Evolutionary conservation across 2,329 filamentous ascomycete genomes (phyloP), one percentile per base, ranked within the genome.

Genomic region (Seiridium unicorne): DNA sequence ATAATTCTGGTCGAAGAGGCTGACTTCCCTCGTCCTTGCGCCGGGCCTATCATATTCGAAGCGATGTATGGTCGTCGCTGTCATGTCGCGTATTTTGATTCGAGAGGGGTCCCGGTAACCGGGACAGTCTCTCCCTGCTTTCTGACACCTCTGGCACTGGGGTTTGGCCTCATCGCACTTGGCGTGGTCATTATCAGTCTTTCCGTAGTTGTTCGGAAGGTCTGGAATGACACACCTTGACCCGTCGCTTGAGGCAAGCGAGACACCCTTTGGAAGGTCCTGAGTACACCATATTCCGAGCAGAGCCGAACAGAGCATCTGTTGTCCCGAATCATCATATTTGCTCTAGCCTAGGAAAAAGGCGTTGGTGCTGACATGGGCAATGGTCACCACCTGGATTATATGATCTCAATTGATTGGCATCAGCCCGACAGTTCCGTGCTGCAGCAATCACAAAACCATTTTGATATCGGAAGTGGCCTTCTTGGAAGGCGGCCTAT

Each of bases 211-310:
- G 18, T 26, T 26, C 18, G 18, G 18, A 26, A 26, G 18, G 18
- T 26, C 18, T 26, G 18, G 18, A 26, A 26, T 26, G 18, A 55
- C 51, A 31, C 51, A 55, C 51, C 51, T 55, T 55, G 35, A 55
- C 51, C 7, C 51, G 51, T 8, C 51, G 51, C 51, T 55, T 55
- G 9, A 55, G 38, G 40, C 51, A 55, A 26, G 51, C 51, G n/a
- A 55, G 38, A 55, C 51, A 55, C 8, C 51, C 51, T 34, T 55
- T 55, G 51, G 51, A 55, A 31, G 51, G 51, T 31, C 51, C 51
- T 18, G 51, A 42, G 31, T 55, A 55, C 36, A 55, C 51, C 51
- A 55, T 55, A 35, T 55, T 55, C 32, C 49, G 35, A 36, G 49
- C 35, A 31, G 49, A 53, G 49, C 49, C 49, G 49, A 53, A 34